Conservation (phyloP, 495 filamentous ascomycete genomes). For the Aspergillus panamensis region DNA sequence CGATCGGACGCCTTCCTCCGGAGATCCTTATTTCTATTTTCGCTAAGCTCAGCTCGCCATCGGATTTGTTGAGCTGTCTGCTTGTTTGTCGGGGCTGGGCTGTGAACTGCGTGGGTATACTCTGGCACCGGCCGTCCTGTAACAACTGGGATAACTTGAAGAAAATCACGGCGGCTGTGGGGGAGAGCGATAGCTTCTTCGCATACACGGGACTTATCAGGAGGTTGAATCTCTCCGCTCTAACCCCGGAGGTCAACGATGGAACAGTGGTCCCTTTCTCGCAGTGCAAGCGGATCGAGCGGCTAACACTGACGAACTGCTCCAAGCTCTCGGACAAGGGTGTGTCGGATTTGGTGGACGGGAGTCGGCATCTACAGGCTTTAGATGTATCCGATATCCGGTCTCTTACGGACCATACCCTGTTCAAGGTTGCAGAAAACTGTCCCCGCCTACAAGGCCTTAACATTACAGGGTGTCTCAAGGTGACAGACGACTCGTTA, state of each 20-base stretch:
- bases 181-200: constrained; percentile 68
- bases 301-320: constrained; percentile 91
- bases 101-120: constrained; percentile 81
- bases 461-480: constrained; percentile 83
- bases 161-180: constrained; percentile 72
- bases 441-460: constrained; percentile 85
- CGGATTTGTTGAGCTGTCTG: constrained; percentile 84
- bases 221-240: constrained; percentile 79
- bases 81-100: constrained; percentile 91
- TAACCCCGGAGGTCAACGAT: constrained; percentile 77
- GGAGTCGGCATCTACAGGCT: constrained; percentile 78
- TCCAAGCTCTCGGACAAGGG: constrained; percentile 77
- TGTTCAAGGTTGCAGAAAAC: constrained; percentile 74
- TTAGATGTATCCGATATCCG: constrained; percentile 83
- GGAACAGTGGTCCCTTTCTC: constrained; percentile 79
- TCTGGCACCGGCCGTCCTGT: constrained; percentile 93
- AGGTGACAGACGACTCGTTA: constrained; percentile 81
- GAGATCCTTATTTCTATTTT: constrained; percentile 95
- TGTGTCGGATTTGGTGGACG: constrained; percentile 72
- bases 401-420: constrained; percentile 76
- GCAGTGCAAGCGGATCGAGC: constrained; percentile 86
- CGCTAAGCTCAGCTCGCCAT: constrained; percentile 68
- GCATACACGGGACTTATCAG: constrained; percentile 83
- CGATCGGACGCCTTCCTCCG: constrained; percentile 80
- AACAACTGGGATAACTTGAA: constrained; percentile 76